Percentiles rank a stretch among this genome's conserved stretches.
These are phyloP conservation scores for Paraurostyla sp. DNA, from an alignment of 73 alveolate genomes.

Conservation along the genomic window DNA sequence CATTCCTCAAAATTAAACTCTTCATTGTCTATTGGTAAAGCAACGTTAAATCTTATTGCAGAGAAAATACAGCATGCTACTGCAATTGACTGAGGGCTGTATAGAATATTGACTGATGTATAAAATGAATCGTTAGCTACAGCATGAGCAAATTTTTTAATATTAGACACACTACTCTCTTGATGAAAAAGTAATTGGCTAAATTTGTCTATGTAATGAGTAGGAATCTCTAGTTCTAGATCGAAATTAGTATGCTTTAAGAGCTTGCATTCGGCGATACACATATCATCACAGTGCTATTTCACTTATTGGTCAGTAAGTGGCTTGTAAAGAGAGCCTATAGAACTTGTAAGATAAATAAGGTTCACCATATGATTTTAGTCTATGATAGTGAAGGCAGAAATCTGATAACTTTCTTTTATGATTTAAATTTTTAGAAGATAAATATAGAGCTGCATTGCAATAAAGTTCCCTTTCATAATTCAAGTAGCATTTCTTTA, in stretches of 20 bases:
- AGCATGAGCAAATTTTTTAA: conserved; percentile 1
- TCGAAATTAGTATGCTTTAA: background rate
- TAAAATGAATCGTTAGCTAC: conserved; percentile 35
- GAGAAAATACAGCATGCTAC: conserved; percentile 12
- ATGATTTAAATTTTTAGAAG: conserved; percentile 78
- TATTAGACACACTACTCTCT: background rate
- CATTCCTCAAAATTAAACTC: conserved; percentile 4
- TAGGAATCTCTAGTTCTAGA: conserved; percentile 17
- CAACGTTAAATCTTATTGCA: background rate
- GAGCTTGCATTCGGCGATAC: conserved; percentile 32
- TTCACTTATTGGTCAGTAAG: background rate
- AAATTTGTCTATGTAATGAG: background rate
- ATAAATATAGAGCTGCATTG: conserved; percentile 81
- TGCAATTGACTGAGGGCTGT: conserved; percentile 11
- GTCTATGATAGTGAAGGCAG: background rate
- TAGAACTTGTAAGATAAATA: too few species aligned
- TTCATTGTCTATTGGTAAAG: background rate
- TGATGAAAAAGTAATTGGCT: background rate
- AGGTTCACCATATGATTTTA: too few species aligned
- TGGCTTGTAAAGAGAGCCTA: conserved; percentile 10
- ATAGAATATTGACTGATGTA: conserved; percentile 13
- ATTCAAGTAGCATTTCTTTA: conserved; percentile 76
- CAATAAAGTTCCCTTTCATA: conserved; percentile 72
- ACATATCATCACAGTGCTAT: background rate
- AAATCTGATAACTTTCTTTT: conserved; percentile 73